A percentile compares a stretch with the other conserved stretches of the same genome.
These are phyloP conservation scores for Pythium dissimile DNA, from an alignment of 352 stramenopile genomes.

Conservation along the genomic window DNA sequence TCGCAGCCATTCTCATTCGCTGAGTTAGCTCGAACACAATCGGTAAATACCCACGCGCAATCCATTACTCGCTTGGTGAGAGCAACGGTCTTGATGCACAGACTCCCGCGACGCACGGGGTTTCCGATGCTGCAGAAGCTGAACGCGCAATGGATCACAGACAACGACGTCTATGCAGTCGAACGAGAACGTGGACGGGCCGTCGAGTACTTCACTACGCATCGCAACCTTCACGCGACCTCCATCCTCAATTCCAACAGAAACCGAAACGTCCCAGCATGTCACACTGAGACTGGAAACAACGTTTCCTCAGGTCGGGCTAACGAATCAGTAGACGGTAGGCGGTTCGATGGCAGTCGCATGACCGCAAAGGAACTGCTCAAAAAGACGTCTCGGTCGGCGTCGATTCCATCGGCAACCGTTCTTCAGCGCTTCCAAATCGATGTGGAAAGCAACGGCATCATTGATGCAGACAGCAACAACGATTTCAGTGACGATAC, in stretches of 20 bases:
- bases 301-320: too few relatives aligned
- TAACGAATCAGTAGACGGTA: background rate
- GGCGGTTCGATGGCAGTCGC: slow-evolving; percentile 53
- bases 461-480: too few relatives aligned
- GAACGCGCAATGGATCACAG: slow-evolving; percentile 60
- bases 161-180: slow-evolving; percentile 42
- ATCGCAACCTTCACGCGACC: too few relatives aligned
- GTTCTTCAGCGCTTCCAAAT: slow-evolving; percentile 51
- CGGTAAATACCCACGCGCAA: background rate
- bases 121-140: slow-evolving; percentile 68
- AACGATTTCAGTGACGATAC: too few relatives aligned
- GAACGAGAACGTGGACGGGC: slow-evolving; percentile 41
- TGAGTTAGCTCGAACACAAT: background rate
- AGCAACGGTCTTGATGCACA: slow-evolving; percentile 32
- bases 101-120: slow-evolving; percentile 40
- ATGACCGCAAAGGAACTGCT: slow-evolving; percentile 67
- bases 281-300: too few relatives aligned
- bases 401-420: slow-evolving; percentile 34
- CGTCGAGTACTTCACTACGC: slow-evolving; percentile 56
- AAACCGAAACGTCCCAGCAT: too few relatives aligned
- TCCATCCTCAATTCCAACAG: too few relatives aligned
- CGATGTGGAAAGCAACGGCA: slow-evolving; percentile 36
- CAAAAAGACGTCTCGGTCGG: slow-evolving; percentile 36
- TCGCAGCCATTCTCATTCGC: background rate
- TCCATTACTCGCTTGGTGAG: background rate